Conservation (phyloP, 2,329 filamentous ascomycete genomes). For the Diaporthe eres region DNA sequence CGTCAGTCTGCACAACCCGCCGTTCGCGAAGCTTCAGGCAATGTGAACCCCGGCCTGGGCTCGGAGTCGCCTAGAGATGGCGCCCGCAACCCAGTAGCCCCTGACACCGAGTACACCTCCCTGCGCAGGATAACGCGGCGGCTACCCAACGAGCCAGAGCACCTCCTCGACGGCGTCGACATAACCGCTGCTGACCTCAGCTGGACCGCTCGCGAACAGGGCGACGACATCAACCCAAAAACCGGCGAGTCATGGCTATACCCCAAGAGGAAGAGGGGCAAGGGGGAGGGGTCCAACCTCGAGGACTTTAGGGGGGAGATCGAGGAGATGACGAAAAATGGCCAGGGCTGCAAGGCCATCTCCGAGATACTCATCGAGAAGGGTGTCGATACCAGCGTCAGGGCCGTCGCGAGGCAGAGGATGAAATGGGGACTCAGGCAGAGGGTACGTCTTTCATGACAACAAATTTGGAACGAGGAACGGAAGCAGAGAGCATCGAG, state of each 20-base stretch:
- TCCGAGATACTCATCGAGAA: slow-evolving; percentile 28
- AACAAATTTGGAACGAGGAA: not conserved
- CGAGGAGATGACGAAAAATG: slow-evolving; percentile 31
- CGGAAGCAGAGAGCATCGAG: no score
- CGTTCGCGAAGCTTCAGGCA: not conserved
- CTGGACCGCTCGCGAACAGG: slow-evolving; percentile 1
- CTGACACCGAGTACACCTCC: slow-evolving; percentile 33
- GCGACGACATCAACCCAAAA: slow-evolving; percentile 26
- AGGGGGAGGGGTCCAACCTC: slow-evolving; percentile 31
- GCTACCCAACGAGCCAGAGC: slow-evolving; percentile 15
- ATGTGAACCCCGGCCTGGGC: not conserved
- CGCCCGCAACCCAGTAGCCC: slow-evolving; percentile 18
- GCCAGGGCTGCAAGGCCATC: slow-evolving; percentile 37
- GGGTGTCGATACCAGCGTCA: slow-evolving; percentile 35
- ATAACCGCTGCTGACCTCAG: slow-evolving; percentile 33
- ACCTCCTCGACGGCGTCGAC: slow-evolving; percentile 29
- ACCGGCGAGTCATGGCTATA: slow-evolving; percentile 33
- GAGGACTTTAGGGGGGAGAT: slow-evolving; percentile 36
- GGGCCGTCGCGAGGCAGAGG: slow-evolving; percentile 36
- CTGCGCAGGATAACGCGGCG: slow-evolving; percentile 25
- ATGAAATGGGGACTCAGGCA: slow-evolving; percentile 38
- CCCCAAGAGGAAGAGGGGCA: slow-evolving; percentile 32
- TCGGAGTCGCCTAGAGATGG: slow-evolving; percentile 6
- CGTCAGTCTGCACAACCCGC: not conserved
- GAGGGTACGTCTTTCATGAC: slow-evolving; percentile 1